Percentiles rank a stretch among this genome's conserved stretches.
Conservation (phyloP, 495 filamentous ascomycete species). For the Trichoderma gamsii region DNA sequence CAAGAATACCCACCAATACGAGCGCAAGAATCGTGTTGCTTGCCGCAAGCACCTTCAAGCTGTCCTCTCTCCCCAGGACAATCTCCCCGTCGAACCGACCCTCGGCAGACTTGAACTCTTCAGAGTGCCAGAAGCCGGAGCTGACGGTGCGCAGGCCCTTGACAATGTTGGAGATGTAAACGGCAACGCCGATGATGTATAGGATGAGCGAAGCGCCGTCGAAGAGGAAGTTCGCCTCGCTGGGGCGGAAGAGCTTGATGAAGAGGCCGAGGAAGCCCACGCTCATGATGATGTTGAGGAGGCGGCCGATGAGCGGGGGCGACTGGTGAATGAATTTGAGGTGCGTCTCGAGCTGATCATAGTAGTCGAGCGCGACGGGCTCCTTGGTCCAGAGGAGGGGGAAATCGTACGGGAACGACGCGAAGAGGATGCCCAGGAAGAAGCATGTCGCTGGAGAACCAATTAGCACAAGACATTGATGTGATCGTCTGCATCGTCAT, state of each 20-base stretch:
- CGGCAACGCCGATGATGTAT: conserved; percentile 83
- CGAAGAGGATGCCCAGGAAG: conserved; percentile 98
- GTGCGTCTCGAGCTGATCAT: conserved; percentile 76
- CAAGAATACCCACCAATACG: conserved; percentile 82
- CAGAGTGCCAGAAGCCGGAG: conserved; percentile 47
- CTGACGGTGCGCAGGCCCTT: conserved; percentile 81
- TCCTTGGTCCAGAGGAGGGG: conserved; percentile 84
- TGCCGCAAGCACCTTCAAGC: conserved; percentile 81
- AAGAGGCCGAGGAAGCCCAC: conserved; percentile 86
- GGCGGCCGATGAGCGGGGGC: conserved; percentile 82
- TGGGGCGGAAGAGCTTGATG: conserved; percentile 84
- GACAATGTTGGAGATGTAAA: conserved; percentile 92
- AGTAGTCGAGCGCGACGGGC: conserved; percentile 57
- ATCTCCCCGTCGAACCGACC: conserved; percentile 38
- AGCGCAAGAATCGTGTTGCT: conserved; percentile 93
- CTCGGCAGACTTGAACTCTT: conserved; percentile 43
- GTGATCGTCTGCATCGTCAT: neutral
- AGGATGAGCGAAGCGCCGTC: conserved; percentile 87
- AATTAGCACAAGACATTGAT: conserved; percentile 14
- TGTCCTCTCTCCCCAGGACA: conserved; percentile 70
- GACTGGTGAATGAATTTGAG: conserved; percentile 79
- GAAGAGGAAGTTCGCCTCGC: conserved; percentile 91
- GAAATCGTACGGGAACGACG: conserved; percentile 95
- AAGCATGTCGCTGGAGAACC: conserved; percentile 68
- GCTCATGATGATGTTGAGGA: conserved; percentile 87